Evolutionary conservation across 768 basidiomycete species (phyloP), one percentile per base, ranked within the genome.

Genomic region (Gymnopilus junonius): DNA sequence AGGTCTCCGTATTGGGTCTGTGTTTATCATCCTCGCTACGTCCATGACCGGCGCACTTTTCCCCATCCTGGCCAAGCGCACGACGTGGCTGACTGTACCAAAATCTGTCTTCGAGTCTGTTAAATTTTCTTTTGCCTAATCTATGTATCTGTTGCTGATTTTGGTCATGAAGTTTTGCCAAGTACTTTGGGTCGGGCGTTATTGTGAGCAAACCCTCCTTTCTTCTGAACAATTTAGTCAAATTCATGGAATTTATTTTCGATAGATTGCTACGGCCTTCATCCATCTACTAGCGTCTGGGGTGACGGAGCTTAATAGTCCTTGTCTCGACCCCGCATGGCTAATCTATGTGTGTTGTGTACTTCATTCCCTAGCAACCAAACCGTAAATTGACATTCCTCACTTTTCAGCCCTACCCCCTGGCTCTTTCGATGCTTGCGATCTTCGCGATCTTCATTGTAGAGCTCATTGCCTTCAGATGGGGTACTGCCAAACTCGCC

Each of bases 261-360:
- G 12, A 23, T 42, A 93, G 91, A 90, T 97, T 60, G 93, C 93
- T 1, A 96, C 94, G 8, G 89, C 91, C 2, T 95, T 93, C 72
- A 92, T 93, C 32, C 92, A 94, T 73, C 82, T 96, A 0, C 79
- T 96, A 8, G 76, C 83, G 5, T 90, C 95, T 1, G 95, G 86
- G 0, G 76, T 92, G 56, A 85, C 85, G 15, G 91, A 84, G 39
- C 81, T 97, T 6, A 74, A 78, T 14, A 89, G 87, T 0, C 76
- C 82, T 11, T 97, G 95, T 74, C 79, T 97, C 23, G 70, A 80
- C 0, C 75, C 82, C 2, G 84, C 74, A 37, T 98, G 96, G 95
- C 71, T 17, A 53, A 31, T 29, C 32, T 21, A 55, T 4, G 54
- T 55, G 17, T 10, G 39, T 8, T 15, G 17, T n/a, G 10, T 3